phyloP scores from a whole-genome alignment of 345 rosid species.

The Eucalyptus sp. region DNA sequence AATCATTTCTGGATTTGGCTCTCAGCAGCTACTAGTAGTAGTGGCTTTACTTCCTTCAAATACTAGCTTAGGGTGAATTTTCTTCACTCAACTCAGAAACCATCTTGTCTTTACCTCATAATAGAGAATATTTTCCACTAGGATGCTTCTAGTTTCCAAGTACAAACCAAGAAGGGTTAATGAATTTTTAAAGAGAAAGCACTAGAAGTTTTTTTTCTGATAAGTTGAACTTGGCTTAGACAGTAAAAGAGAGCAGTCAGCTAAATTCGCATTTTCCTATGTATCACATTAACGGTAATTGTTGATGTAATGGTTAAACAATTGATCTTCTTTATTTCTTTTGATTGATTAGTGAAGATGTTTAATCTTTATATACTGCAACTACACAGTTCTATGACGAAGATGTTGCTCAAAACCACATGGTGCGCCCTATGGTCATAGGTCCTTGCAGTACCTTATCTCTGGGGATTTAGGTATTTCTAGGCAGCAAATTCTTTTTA shows the following conservation, averaged over 20 bases:
- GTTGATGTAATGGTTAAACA: neutral
- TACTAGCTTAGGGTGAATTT: neutral
- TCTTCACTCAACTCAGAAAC: neutral
- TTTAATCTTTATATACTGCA: neutral
- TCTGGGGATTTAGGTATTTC: neutral
- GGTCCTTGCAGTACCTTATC: neutral
- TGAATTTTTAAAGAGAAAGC: neutral
- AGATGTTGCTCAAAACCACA: neutral
- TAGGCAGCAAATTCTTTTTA: neutral
- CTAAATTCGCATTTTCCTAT: neutral
- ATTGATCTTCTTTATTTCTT: neutral
- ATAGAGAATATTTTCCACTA: neutral
- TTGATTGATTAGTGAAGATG: neutral
- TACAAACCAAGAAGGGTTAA: neutral
- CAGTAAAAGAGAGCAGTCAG: neutral
- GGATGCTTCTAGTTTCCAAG: neutral
- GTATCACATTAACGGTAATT: neutral
- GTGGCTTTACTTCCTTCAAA: neutral
- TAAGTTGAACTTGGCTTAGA: neutral
- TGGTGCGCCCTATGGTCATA: neutral
- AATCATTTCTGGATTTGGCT: neutral
- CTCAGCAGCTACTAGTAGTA: neutral
- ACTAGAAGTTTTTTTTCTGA: neutral
- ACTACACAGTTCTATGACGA: neutral
- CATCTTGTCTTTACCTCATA: neutral